Base-by-base conservation (phyloP, 768 basidiomycete species). In the Boletus bicolor region DNA sequence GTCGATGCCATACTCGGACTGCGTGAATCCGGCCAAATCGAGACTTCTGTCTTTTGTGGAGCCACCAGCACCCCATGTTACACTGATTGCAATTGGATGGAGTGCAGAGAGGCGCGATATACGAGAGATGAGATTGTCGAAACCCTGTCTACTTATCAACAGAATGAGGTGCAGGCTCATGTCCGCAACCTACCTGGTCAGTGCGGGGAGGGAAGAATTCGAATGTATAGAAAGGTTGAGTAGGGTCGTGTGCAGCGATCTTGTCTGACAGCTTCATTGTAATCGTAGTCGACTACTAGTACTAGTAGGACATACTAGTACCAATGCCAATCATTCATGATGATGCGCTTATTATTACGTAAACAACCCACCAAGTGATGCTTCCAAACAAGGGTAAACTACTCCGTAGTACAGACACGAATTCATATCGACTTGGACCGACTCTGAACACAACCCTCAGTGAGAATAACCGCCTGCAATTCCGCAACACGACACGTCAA, bases 31-130 rank as follows among this genome's bases (percentile, higher is more conserved):
- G 0, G 94, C 95, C 3, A 99, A 82, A 60, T 95, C 93, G 39
- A 99, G 76, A 67, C 85, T 91, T 34, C 89, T 81, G 35, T 94
- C 90, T 62, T 83, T 92, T 0, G 96, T 98, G 7, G 86, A 84
- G 2, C 97, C 96, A 10, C 97, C 96, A 0, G 97, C 96, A 43
- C 97, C 97, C 97, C 97, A 98, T 64, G 97, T 98, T 21, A 98
- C 81, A 64, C 87, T 94, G 55, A 98, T 81, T 24, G 90, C 94
- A 7, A 94, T 77, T 7, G 94, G 93, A 36, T 84, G 75, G 14
- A 98, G 77, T 7, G 76, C 65, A n/a, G 87, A 78, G 54, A 98
- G 78, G 47, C 97, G 83, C 30, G 86, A 82, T 60, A 98, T 91
- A 44, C 97, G 91, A 48, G 91, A 78, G 57, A 93, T 76, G 24